Evolutionary conservation across 441 rosid genomes (phyloP).

Genomic region (Jatropha multifida): DNA sequence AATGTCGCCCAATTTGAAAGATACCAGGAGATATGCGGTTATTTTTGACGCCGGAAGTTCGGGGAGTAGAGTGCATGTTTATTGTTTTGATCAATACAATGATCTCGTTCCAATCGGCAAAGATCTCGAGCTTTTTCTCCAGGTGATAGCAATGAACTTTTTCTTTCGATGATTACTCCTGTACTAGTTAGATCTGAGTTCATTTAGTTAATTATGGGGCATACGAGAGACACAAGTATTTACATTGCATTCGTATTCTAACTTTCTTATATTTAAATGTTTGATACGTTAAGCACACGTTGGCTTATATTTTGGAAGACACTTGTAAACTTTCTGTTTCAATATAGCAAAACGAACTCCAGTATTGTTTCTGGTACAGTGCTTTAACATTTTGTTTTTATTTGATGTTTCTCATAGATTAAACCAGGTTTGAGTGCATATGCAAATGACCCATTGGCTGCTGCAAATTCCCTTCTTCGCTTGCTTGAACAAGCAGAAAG

Average conservation of each 20-base stretch:
- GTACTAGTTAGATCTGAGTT: conserved; percentile 13
- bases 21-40: conserved; percentile 62
- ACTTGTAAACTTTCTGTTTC: not conserved
- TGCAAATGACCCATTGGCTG: conserved; percentile 68
- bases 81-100: conserved; percentile 76
- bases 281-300: not conserved
- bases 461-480: conserved; percentile 60
- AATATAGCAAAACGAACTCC: not conserved
- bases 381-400: conserved; percentile 3
- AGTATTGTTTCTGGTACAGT: not conserved
- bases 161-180: conserved; percentile 2
- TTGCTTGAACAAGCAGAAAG: conserved; percentile 81
- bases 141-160: conserved; percentile 38
- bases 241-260: not conserved
- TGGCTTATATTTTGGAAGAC: not conserved
- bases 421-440: conserved; percentile 84
- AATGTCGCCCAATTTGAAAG: conserved; percentile 39
- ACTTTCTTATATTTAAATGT: not conserved
- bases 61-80: conserved; percentile 96
- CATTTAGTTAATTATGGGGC: not conserved
- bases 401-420: conserved; percentile 39
- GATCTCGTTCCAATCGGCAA: conserved; percentile 86
- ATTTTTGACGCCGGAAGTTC: conserved; percentile 97
- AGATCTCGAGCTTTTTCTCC: conserved; percentile 86
- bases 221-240: not conserved